These are phyloP conservation scores for Solanum okadae DNA, from an alignment of 257 asterid genomes.

Conservation along the genomic window DNA sequence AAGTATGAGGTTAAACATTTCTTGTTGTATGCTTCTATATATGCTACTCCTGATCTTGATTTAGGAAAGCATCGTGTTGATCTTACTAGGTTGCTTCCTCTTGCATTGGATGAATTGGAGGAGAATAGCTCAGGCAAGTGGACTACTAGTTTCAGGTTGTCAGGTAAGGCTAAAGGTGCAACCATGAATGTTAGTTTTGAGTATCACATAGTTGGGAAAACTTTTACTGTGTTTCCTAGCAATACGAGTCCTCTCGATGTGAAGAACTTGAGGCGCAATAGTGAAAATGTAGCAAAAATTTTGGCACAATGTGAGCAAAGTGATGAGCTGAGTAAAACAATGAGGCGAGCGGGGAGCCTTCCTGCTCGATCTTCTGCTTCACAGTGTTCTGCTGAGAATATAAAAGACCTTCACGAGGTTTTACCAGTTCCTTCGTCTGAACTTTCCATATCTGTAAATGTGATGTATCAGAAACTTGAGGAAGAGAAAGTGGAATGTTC, in stretches of 20 bases:
- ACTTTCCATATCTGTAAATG: conserved; percentile 44
- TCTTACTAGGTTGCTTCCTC: conserved; percentile 84
- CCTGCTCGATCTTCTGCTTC: conserved; percentile 40
- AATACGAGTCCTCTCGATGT: conserved; percentile 15
- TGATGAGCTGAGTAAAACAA: not conserved
- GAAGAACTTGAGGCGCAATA: not conserved
- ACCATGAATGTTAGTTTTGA: conserved; percentile 69
- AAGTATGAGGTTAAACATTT: conserved; percentile 82
- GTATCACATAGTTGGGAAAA: conserved; percentile 34
- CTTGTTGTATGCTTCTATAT: conserved; percentile 61
- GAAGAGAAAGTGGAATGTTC: conserved; percentile 33
- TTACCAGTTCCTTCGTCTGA: conserved; percentile 43
- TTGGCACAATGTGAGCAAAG: not conserved
- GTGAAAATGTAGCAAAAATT: not conserved
- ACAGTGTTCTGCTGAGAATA: conserved; percentile 34
- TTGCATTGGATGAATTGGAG: conserved; percentile 75
- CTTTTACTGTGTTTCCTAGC: conserved; percentile 1
- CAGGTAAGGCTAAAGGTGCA: conserved; percentile 82
- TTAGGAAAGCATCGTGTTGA: conserved; percentile 87
- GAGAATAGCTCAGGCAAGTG: conserved; percentile 85
- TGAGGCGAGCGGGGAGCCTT: conserved; percentile 45
- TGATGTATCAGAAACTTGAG: conserved; percentile 62
- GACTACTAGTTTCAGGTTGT: conserved; percentile 81
- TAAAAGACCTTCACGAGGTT: conserved; percentile 80
- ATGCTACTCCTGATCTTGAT: conserved; percentile 66